Base-by-base conservation (phyloP, 164 flowering plant genomes). In the Aristolochia californica region DNA sequence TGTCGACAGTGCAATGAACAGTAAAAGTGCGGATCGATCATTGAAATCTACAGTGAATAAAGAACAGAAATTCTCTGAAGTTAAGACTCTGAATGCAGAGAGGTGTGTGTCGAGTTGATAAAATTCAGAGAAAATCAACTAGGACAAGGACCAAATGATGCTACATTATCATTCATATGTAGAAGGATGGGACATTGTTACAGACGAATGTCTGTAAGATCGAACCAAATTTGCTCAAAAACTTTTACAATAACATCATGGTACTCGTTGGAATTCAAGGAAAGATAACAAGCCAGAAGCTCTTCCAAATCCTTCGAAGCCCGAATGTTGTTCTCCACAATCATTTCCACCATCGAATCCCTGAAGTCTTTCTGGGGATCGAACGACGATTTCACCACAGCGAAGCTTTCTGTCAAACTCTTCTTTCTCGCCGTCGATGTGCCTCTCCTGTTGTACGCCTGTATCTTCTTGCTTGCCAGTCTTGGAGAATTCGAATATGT, bases 271-370 rank as follows among this genome's bases (percentile, higher is more conserved):
- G 91, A 78, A 64, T 89, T 89, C 67, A 89, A 51, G 0, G 83
- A 77, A 17, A 89, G 86, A 68, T 83, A 89, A 49, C 97, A 89
- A 5, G 91, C 95, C n/a, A 89, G 80, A 40, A 89, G 80, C 18
- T 89, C 97, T 55, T 89, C 97, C 68, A 89, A 70, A 38, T 86
- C 97, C 61, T 79, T 79, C 0, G 91, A 74, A 2, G 75, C 71
- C 58, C 70, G 60, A 26, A 89, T 71, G 62, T 84, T 72, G 64
- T 86, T 83, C 78, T 84, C 84, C 55, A 80, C 64, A 5, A 89
- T 86, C 97, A 89, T 89, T 66, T 89, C 95, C 83, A 83, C 73
- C 97, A 89, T 89, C 13, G 97, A 89, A 0, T 89, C 88, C 60
- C 75, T 80, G 77, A 89, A 89, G 54, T 89, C 97, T 47, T 61